Base-by-base conservation (phyloP, 192 early-diverging fungal genomes). In the Linnemannia hyalina region DNA sequence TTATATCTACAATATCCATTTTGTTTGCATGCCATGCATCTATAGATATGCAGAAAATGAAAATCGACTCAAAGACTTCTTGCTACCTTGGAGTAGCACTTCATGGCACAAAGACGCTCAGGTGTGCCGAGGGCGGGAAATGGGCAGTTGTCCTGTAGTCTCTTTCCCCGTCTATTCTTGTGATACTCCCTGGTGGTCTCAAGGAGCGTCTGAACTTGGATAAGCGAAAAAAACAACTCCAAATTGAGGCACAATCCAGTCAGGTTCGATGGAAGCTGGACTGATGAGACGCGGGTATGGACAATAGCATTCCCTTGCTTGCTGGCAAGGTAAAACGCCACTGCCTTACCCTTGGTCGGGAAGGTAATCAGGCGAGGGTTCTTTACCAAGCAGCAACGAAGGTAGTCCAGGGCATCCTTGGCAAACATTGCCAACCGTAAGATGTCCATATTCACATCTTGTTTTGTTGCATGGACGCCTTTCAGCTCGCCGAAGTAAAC, bases 341-440 rank as follows among this genome's bases (percentile, higher is more conserved):
- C 55, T 23, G 71, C 40, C 54, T 40, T 71, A 5, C 70, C 77
- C 20, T 71, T 71, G 26, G 70, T 60, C 23, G 36, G 36, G 69
- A 79, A 79, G 9, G 77, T 57, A 41, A 79, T 26, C 36, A 80
- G n/a, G n/a, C n/a, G n/a, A n/a, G n/a, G n/a, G 44, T 80, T 71
- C 41, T 55, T 71, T 36, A 38, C 29, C 42, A 78, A 20, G 20
- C 22, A 40, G 47, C 69, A 55, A 55, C 41, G 69, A 22, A 78
- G 70, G 42, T 49, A 29, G 44, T 77, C 76, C 60, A 77, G 68
- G 29, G 76, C 60, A 36, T 77, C 76, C 18, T 77, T 54, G 26
- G 68, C 44, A 22, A 35, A 35, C 0, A 35, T 35, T 35, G 35
- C 35, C 35, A 35, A 35, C 35, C 1, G 35, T 35, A 1, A 35